Percentiles rank a stretch among this genome's conserved stretches.
These are phyloP conservation scores for Pestalotiopsis fici DNA, from an alignment of 2,329 filamentous ascomycete genomes.

Conservation along the genomic window DNA sequence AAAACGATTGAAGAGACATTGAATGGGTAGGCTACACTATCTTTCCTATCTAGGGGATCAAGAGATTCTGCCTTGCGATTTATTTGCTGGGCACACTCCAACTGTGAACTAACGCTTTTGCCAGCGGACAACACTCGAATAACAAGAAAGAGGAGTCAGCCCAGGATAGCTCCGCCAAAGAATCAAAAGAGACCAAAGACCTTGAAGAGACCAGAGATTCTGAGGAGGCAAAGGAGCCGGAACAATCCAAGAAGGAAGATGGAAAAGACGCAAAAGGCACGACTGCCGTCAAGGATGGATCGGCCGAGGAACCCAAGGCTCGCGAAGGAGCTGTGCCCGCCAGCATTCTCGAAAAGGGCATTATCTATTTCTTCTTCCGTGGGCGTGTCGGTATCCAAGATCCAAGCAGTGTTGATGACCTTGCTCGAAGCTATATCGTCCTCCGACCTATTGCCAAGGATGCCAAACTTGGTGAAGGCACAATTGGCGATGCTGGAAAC, in stretches of 20 bases:
- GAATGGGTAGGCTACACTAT: conserved; percentile 22
- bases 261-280: conserved; percentile 17
- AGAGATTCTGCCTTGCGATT: not conserved
- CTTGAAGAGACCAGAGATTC: not conserved
- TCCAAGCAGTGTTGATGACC: conserved; percentile 68
- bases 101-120: not conserved
- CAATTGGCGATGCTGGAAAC: conserved; percentile 54
- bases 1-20: conserved; percentile 54
- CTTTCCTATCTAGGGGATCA: too few relatives aligned
- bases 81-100: not conserved
- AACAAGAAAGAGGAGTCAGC: not conserved
- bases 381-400: conserved; percentile 73
- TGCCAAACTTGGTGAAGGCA: conserved; percentile 61
- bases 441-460: conserved; percentile 71
- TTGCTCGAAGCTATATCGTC: conserved; percentile 78
- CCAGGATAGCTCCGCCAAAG: not conserved
- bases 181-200: not conserved
- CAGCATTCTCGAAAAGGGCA: conserved; percentile 78
- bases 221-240: not conserved
- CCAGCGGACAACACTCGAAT: not conserved
- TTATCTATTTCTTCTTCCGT: conserved; percentile 90
- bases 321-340: conserved; percentile 39
- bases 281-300: conserved; percentile 22
- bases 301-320: conserved; percentile 29
- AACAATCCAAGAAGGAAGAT: conserved; percentile 34